phyloP scores from a whole-genome alignment of 129 eudicot genomes.

The Ambrosia trifida region DNA sequence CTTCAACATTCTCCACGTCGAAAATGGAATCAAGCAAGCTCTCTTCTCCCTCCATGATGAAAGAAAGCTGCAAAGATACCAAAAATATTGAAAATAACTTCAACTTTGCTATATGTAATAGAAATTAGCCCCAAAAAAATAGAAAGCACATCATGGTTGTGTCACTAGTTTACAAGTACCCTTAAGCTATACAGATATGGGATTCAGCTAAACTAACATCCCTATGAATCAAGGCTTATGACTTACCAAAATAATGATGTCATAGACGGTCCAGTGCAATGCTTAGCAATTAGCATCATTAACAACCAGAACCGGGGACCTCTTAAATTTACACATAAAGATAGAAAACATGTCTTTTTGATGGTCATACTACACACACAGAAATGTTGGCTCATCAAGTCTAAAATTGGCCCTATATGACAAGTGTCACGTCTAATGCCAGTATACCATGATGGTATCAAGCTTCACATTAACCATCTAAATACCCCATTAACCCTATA shows the following conservation, averaged over 20 bases:
- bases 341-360: background rate
- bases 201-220: background rate
- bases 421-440: background rate
- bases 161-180: slow-evolving; percentile 1
- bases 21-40: background rate
- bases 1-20: slow-evolving; percentile 56
- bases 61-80: background rate
- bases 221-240: background rate
- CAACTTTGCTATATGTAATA: no score
- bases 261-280: background rate
- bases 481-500: no score
- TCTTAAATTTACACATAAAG: background rate
- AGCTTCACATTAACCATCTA: background rate
- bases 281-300: background rate
- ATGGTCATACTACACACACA: background rate
- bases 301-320: background rate
- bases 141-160: background rate
- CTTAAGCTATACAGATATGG: background rate
- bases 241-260: background rate
- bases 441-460: background rate
- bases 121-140: no score
- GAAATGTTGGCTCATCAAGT: background rate
- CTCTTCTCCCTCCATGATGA: background rate
- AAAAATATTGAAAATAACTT: background rate
- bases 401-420: background rate